Percentiles rank a stretch among this genome's conserved stretches.
These are phyloP conservation scores for Yamadazyma oceani DNA, from an alignment of 1,139 yeast species.

Conservation along the genomic window DNA sequence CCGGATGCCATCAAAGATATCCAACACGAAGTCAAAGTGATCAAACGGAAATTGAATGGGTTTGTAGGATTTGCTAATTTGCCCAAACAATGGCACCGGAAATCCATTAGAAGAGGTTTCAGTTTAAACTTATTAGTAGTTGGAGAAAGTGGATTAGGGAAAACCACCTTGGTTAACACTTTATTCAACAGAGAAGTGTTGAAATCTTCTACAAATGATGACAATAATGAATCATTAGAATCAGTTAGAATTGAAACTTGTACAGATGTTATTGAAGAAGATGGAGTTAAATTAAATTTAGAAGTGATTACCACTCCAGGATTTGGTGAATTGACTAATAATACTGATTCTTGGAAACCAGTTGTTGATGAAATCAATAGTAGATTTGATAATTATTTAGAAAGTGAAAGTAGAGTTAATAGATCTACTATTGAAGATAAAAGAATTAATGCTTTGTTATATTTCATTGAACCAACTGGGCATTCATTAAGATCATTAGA, in stretches of 20 bases:
- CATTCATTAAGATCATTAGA: constrained; percentile 90
- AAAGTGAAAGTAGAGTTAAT: constrained; percentile 83
- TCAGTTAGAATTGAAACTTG: constrained; percentile 56
- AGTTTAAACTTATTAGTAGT: constrained; percentile 84
- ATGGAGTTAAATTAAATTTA: constrained; percentile 83
- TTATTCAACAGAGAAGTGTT: constrained; percentile 80
- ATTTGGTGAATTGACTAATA: constrained; percentile 89
- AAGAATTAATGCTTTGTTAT: constrained; percentile 83
- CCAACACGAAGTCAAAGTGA: constrained; percentile 51
- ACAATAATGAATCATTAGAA: constrained; percentile 17
- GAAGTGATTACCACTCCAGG: constrained; percentile 92
- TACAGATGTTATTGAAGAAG: constrained; percentile 81
- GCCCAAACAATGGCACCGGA: constrained; percentile 99
- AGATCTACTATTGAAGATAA: constrained; percentile 72
- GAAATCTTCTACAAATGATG: constrained; percentile 18
- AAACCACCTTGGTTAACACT: constrained; percentile 88
- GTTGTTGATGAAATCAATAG: constrained; percentile 85
- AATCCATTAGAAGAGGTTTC: constrained; percentile 93
- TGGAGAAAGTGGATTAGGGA: constrained; percentile 92
- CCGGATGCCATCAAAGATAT: constrained; percentile 12
- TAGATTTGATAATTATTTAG: constrained; percentile 86
- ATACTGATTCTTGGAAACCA: constrained; percentile 88
- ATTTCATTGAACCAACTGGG: constrained; percentile 96
- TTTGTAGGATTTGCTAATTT: constrained; percentile 97
- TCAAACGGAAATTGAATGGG: constrained; percentile 82